Evolutionary conservation across 257 asterid genomes (phyloP).

Genomic region (Osmanthus fragrans): DNA sequence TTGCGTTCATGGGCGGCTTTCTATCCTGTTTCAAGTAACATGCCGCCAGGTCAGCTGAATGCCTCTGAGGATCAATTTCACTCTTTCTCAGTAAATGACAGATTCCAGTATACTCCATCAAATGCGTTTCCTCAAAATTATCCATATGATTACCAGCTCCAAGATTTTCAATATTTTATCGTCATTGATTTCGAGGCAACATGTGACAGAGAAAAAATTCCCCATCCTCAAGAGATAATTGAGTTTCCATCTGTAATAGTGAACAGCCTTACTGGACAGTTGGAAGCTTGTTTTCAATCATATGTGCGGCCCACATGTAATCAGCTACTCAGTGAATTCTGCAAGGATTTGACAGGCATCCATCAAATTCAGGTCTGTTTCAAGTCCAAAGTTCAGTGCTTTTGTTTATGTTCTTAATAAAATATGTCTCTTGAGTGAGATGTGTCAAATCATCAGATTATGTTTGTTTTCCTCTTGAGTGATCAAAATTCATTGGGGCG

Average conservation of each 20-base stretch:
- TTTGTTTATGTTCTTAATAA: conserved; percentile 4
- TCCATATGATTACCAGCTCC: conserved; percentile 50
- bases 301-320: conserved; percentile 86
- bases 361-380: conserved; percentile 80
- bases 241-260: conserved; percentile 95
- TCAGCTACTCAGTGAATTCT: conserved; percentile 73
- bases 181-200: conserved; percentile 95
- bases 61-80: conserved; percentile 54
- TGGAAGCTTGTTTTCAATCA: conserved; percentile 80
- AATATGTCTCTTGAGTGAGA: not conserved
- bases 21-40: conserved; percentile 42
- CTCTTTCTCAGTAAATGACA: conserved; percentile 53
- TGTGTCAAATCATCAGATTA: not conserved
- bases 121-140: conserved; percentile 47
- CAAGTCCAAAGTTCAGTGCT: not conserved
- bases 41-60: conserved; percentile 42
- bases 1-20: conserved; percentile 47
- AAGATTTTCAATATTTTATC: conserved; percentile 77
- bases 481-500: not conserved
- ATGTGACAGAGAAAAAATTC: conserved; percentile 72
- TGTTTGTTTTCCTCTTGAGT: not conserved
- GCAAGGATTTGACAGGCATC: conserved; percentile 95
- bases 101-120: conserved; percentile 50
- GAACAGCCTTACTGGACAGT: conserved; percentile 67
- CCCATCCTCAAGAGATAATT: conserved; percentile 91